Evolutionary conservation across 1,284 basidiomycete species (phyloP).

Genomic region (Pisolithus thermaeus): DNA sequence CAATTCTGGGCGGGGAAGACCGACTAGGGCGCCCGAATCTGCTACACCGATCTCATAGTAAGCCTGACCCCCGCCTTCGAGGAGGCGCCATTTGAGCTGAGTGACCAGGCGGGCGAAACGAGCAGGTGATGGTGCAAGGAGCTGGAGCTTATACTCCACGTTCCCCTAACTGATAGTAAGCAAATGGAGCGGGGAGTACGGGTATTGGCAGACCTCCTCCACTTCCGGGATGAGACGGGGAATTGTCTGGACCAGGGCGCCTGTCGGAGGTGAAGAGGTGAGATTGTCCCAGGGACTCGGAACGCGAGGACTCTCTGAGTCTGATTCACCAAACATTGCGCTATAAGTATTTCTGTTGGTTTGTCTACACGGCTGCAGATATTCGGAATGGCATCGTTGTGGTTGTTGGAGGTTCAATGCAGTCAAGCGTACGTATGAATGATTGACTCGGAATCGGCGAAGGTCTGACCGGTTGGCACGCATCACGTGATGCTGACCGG

Average conservation of each 20-base stretch:
- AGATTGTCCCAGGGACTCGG: constrained; percentile 77
- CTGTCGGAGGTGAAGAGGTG: constrained; percentile 44
- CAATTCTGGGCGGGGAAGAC: constrained; percentile 70
- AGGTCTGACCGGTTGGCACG: background rate
- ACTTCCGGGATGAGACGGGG: constrained; percentile 70
- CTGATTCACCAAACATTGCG: constrained; percentile 72
- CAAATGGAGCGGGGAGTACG: background rate
- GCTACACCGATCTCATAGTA: constrained; percentile 90
- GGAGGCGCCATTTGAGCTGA: constrained; percentile 90
- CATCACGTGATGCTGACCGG: background rate
- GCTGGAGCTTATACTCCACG: constrained; percentile 83
- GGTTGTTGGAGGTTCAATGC: constrained; percentile 7
- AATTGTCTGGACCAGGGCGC: constrained; percentile 5
- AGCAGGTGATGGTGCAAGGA: constrained; percentile 61
- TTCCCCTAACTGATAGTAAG: constrained; percentile 47
- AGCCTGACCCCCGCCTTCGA: constrained; percentile 87
- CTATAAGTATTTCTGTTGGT: constrained; percentile 2
- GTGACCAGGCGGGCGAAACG: constrained; percentile 81
- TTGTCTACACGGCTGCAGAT: constrained; percentile 19
- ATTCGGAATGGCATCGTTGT: constrained; percentile 61
- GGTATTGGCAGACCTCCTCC: constrained; percentile 43
- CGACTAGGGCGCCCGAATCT: constrained; percentile 83
- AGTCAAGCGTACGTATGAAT: background rate
- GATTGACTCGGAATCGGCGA: background rate
- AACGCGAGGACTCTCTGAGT: constrained; percentile 69